Conservation (phyloP, 805 yeast genomes). For the Kuraishia ogatae region DNA sequence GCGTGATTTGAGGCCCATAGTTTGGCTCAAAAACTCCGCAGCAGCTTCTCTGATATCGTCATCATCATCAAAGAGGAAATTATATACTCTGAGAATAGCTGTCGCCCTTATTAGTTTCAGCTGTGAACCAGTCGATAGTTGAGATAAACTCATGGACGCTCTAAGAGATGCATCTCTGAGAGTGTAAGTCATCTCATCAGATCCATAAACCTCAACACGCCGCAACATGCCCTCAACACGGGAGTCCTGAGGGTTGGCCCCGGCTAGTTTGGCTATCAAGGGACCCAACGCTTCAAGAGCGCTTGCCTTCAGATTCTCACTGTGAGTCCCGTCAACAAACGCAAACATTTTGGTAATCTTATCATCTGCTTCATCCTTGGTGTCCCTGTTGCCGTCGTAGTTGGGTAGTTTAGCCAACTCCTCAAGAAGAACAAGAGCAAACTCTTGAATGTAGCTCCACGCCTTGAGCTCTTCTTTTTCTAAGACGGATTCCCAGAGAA, state of each 20-base stretch:
- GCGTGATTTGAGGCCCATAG: slow-evolving; percentile 14
- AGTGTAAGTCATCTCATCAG: neutral
- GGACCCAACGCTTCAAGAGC: slow-evolving; percentile 46
- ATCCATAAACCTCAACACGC: neutral
- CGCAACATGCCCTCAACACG: neutral
- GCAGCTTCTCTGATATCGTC: slow-evolving; percentile 43
- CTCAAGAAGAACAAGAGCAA: slow-evolving; percentile 27
- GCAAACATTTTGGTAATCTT: slow-evolving; percentile 21
- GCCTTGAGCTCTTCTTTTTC: slow-evolving; percentile 8
- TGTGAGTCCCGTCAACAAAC: slow-evolving; percentile 20
- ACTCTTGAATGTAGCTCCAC: slow-evolving; percentile 39
- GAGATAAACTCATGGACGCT: neutral
- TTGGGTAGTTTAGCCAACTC: slow-evolving; percentile 5
- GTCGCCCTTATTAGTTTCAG: neutral
- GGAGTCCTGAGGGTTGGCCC: slow-evolving; percentile 1
- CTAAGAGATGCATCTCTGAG: neutral
- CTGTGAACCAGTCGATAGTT: no score
- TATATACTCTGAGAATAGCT: slow-evolving; percentile 15
- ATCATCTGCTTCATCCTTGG: slow-evolving; percentile 9
- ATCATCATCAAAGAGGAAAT: slow-evolving; percentile 58
- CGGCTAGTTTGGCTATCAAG: slow-evolving; percentile 15
- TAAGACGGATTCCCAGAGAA: slow-evolving; percentile 16
- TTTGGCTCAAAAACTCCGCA: slow-evolving; percentile 27
- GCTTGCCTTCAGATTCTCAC: slow-evolving; percentile 39
- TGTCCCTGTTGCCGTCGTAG: slow-evolving; percentile 2